These are phyloP conservation scores for Lepraria neglecta DNA, from an alignment of 495 filamentous ascomycete species.

Conservation along the genomic window DNA sequence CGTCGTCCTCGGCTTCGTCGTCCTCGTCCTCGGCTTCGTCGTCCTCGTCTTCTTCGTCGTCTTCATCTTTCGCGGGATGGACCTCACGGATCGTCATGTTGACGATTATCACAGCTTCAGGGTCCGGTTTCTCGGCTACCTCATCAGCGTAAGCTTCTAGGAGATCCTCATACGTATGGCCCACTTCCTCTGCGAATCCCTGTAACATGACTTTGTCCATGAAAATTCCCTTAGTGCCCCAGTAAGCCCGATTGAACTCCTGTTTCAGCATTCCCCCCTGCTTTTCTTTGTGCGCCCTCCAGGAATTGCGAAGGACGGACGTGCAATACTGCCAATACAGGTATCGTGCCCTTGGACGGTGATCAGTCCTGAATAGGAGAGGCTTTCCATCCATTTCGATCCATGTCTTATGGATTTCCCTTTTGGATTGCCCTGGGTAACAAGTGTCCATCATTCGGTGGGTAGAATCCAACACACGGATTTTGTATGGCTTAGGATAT, in stretches of 20 bases:
- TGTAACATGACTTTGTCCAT: conserved; percentile 26
- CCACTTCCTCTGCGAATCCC: conserved; percentile 23
- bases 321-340: conserved; percentile 30
- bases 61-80: neutral
- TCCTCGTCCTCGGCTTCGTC: too few relatives aligned
- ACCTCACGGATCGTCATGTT: neutral
- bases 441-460: conserved; percentile 2
- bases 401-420: neutral
- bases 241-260: conserved; percentile 20
- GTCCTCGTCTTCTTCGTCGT: neutral
- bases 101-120: neutral
- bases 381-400: conserved; percentile 24
- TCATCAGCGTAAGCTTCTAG: neutral
- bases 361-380: conserved; percentile 18
- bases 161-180: neutral
- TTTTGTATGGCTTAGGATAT: conserved; percentile 21
- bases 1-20: too few relatives aligned
- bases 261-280: neutral
- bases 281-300: conserved; percentile 11
- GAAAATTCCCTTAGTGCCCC: conserved; percentile 26
- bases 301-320: conserved; percentile 21
- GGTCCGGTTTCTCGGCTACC: neutral
- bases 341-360: conserved; percentile 26
- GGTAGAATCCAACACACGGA: conserved; percentile 21
- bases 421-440: neutral